Conservation (phyloP, 108 stramenopile species). For the Seminavis robusta region DNA sequence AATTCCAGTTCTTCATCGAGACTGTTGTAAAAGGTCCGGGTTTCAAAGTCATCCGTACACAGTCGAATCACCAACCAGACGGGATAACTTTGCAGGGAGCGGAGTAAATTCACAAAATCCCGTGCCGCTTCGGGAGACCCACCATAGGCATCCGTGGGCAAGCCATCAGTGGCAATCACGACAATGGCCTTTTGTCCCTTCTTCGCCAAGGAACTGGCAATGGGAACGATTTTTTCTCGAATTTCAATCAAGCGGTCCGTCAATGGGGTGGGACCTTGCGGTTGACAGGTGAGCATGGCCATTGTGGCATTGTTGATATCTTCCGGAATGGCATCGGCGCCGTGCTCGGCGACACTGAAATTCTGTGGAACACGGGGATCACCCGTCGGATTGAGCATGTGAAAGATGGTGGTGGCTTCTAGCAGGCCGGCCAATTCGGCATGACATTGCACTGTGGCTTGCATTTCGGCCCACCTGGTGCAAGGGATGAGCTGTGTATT, state of each 20-base stretch:
- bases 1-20: constrained; percentile 57
- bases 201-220: constrained; percentile 33
- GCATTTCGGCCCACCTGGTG: constrained; percentile 68
- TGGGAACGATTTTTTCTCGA: constrained; percentile 23
- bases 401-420: constrained; percentile 52
- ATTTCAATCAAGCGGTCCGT: constrained; percentile 51
- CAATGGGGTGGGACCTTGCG: constrained; percentile 62
- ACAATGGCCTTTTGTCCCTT: constrained; percentile 59
- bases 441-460: constrained; percentile 62
- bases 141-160: constrained; percentile 27
- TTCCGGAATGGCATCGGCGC: constrained; percentile 18
- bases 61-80: constrained; percentile 69
- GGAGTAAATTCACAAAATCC: constrained; percentile 33
- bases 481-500: constrained; percentile 15
- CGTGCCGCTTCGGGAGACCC: constrained; percentile 11
- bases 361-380: constrained; percentile 25
- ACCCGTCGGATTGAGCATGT: constrained; percentile 54
- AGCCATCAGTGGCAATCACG: constrained; percentile 78
- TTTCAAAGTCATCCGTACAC: constrained; percentile 63
- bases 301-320: constrained; percentile 31
- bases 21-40: constrained; percentile 51
- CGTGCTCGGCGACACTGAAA: constrained; percentile 48
- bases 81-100: constrained; percentile 37
- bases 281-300: constrained; percentile 27
- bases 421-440: constrained; percentile 54